Base-by-base conservation (phyloP, 768 basidiomycete species). In the Hericium erinaceus region DNA sequence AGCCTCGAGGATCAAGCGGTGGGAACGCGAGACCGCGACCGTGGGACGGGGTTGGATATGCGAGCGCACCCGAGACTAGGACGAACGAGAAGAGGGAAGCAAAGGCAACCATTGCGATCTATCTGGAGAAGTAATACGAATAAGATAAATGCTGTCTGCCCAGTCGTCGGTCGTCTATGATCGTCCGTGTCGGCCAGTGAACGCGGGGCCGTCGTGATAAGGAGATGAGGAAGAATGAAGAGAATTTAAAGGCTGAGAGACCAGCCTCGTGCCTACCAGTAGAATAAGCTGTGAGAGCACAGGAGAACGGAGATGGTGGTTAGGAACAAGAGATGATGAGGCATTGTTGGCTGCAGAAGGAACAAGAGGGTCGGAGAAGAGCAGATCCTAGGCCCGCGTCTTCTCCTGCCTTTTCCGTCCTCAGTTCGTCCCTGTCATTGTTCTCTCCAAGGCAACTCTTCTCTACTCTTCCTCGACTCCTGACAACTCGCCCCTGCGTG, bases 51-150 rank as follows among this genome's bases (percentile, higher is more conserved):
- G 64, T 54, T 18, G 70, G 75, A 60, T 66, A 69, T 55, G 69
- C 78, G 62, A 58, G 64, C 28, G 60, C 64, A 26, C 60, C 66
- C 39, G 70, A 64, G 55, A 64, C 48, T 56, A 71, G 56, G 37
- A 74, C 63, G 46, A 75, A 58, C 59, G 65, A 64, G 39, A 70
- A 60, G 58, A 74, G 61, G 67, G 70, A 62, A 67, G 67, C 58
- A 57, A 71, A 57, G 56, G 63, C 64, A 61, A 76, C 63, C 74
- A 77, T 77, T 62, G 56, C 56, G 66, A 40, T 55, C 44, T 28
- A 54, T 39, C 22, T 44, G 37, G 41, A 54, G 28, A 44, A 22
- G 15, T n/a, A 39, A 51, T 28, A 28, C 38, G 60, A 60, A 53
- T 57, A 57, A 50, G 52, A 52, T 56, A 56, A 24, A 52, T 44